Evolutionary conservation across 768 basidiomycete species (phyloP), one percentile per base, ranked within the genome.

Genomic region (Leccinum imitatum): DNA sequence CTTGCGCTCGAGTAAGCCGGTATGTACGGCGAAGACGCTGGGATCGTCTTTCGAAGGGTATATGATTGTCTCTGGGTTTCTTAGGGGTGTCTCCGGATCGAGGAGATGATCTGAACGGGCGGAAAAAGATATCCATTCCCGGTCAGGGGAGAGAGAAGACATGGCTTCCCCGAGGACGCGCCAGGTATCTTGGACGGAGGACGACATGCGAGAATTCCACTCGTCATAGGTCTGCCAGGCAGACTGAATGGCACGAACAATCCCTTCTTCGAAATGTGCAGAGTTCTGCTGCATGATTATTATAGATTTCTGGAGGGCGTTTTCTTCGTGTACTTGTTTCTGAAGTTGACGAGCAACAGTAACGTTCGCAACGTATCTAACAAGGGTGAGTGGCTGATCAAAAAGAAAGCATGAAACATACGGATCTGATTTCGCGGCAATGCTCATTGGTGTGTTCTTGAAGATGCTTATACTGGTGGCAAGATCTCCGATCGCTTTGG

Each of bases 231-330:
- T 98, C 58, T 89, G 85, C 97, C 97, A 99, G 0, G 97, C 94
- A 19, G 93, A 95, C 74, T 98, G 94, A 62, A 99, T 84, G 3
- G 93, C 87, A 60, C 92, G 90, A 27, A 99, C 93, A 67, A 99
- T 92, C 55, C 95, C 95, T 65, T 93, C 91, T 75, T 98, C 97
- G 67, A 99, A 99, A 71, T 95, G 89, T 21, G 95, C 96, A 15
- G 89, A 91, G 72, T 96, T 96, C 65, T 95, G 94, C 68, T 99
- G 96, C 86, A 96, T 98, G 73, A 99, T 95, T 69, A 99, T 87
- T 69, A 98, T 91, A 3, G 90, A 92, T 73, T 98, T 99, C 76
- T 99, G 96, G 14, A 99, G 86, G 0, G 95, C 87, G 71, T 99
- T 99, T 76, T 99, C 97, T 76, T 97, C 96, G 75, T 94, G 87